Base-by-base conservation (phyloP, 495 filamentous ascomycete species). In the Pyronema domesticum region DNA sequence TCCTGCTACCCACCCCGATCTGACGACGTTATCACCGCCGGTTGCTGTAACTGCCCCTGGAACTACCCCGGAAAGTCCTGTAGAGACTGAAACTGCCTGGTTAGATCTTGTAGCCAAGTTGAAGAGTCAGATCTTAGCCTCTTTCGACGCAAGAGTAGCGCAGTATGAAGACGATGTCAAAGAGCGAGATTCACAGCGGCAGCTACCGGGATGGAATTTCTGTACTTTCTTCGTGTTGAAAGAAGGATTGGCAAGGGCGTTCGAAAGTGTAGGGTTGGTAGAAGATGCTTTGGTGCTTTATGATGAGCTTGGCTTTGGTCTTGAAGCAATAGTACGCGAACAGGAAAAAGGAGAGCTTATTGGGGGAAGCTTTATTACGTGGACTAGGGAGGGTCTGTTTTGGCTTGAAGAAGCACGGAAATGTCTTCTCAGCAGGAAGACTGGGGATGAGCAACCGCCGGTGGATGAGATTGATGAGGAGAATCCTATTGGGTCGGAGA, bases 171-270 rank as follows among this genome's bases (percentile, higher is more conserved):
- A 95, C 61, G 93, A 98, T 67, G 93, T 98, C 61, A 81, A 81
- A 60, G 93, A 95, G 64, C 87, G 85, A 61, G 91, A 96, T 60
- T 77, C 82, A 3, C 89, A 95, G 70, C 79, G 89, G 42, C 77
- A 73, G 42, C 69, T 98, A 18, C 91, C 93, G 3, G 91, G 91
- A 0, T 98, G 93, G 91, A 98, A 98, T 64, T 98, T 96, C 64
- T 95, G 89, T 67, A 96, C 93, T 0, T 98, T 95, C 65, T 98
- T 98, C 64, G 85, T 98, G 17, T 73, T 96, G 13, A 98, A 98
- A 61, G 91, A 98, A 65, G 91, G 91, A 4, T 73, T 98, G 42
- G 88, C 89, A 4, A 75, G 83, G 54, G 93, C 88, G 0, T 95
- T 98, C 65, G 91, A 98, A 67, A 95, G 85, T 67, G 89, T 95